Evolutionary conservation across 1,139 yeast species (phyloP), one percentile per base, ranked within the genome.

Genomic region (Yamadazyma dendronema): DNA sequence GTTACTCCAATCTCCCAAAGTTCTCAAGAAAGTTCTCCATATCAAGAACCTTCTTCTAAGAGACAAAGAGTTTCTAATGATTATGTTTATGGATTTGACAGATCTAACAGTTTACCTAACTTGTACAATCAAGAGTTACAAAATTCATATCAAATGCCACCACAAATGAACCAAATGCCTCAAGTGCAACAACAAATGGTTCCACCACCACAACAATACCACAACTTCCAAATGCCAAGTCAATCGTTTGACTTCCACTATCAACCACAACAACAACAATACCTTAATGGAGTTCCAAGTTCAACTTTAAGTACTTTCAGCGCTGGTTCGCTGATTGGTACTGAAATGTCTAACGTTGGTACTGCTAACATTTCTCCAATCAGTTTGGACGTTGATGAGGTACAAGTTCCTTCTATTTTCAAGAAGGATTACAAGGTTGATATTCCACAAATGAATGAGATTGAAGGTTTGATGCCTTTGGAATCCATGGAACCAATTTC

Each of bases 1-100:
- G 37, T 37, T 3, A 44, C 46, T 3, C 46, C 48, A 23, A 33
- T 42, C 4, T 40, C 44, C 1, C 33, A 35, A 12, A 31, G 15
- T 6, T 33, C 42, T 9, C 43, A 38, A 21, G 12, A 27, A 19
- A 24, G 33, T 11, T 23, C 30, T n/a, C 30, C 28, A 17, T 30
- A 11, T 14, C 15, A 27, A 19, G 28, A 25, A 26, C 36, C 19
- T 25, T 4, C 11, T 13, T 11, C 28, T 10, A 24, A 17, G 25
- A 36, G 31, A 21, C 23, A 22, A 14, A 31, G 21, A 25, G 14
- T 24, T 15, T 7, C 6, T 9, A 9, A 19, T 19, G 35, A 26
- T 8, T 27, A 12, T 11, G 24, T 16, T 30, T 30, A 24, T 13
- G 26, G n/a, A 7, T 19, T 17, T 12, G 31, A 30, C 30, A 31